These are phyloP conservation scores for Penicillium sp. DNA, from an alignment of 2,329 filamentous ascomycete genomes.

Conservation along the genomic window DNA sequence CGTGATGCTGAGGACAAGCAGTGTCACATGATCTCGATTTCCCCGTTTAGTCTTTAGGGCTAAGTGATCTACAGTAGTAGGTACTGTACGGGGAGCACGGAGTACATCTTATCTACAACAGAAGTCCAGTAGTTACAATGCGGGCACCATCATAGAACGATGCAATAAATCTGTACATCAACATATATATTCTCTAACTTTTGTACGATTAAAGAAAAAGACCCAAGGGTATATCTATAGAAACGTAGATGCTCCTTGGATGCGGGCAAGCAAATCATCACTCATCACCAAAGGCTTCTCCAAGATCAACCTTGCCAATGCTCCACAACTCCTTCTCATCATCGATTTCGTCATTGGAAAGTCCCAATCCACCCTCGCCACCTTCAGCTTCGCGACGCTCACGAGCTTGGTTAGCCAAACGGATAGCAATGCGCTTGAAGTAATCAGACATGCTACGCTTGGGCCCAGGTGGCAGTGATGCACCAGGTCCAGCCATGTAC, in stretches of 20 bases:
- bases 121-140: neutral
- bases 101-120: neutral
- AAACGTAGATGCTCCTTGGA: slow-evolving; percentile 22
- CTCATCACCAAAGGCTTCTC: slow-evolving; percentile 46
- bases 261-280: slow-evolving; percentile 18
- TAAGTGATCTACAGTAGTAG: slow-evolving; percentile 1
- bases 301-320: slow-evolving; percentile 82
- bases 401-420: slow-evolving; percentile 78
- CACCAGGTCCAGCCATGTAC: slow-evolving; percentile 69
- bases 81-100: too few relatives aligned
- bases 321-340: slow-evolving; percentile 96
- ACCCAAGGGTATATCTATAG: slow-evolving; percentile 29
- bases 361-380: slow-evolving; percentile 75
- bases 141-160: neutral
- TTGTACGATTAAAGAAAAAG: slow-evolving; percentile 21
- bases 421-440: slow-evolving; percentile 86
- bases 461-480: slow-evolving; percentile 63
- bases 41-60: neutral
- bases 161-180: slow-evolving; percentile 10
- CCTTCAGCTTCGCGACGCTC: slow-evolving; percentile 91
- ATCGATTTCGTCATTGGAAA: slow-evolving; percentile 87
- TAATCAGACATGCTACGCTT: slow-evolving; percentile 95
- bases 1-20: neutral
- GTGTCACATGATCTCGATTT: neutral
- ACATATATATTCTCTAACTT: slow-evolving; percentile 15